These are phyloP conservation scores for Oenanthe sinensis DNA, from an alignment of 129 eudicot genomes.

Conservation along the genomic window DNA sequence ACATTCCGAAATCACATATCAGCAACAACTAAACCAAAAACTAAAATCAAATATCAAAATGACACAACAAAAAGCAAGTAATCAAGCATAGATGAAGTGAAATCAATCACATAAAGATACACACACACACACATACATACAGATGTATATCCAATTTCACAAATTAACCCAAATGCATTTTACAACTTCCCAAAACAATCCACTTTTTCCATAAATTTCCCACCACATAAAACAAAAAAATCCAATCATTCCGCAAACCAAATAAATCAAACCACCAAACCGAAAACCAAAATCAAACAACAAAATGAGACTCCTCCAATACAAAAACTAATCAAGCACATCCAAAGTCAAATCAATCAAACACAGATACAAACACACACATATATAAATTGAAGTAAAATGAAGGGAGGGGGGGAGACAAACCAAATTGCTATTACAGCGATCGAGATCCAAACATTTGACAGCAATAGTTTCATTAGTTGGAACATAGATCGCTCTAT, in stretches of 20 bases:
- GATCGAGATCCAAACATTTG: conserved; percentile 99
- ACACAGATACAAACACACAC: neutral
- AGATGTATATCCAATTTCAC: neutral
- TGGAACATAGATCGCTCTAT: conserved; percentile 82
- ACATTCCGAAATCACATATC: neutral
- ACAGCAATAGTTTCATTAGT: conserved; percentile 74
- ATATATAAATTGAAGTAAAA: neutral
- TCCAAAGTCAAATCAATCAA: conserved; percentile 1
- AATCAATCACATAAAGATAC: neutral
- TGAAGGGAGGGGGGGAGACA: neutral
- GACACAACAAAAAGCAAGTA: neutral
- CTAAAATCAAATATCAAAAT: neutral
- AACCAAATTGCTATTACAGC: conserved; percentile 86
- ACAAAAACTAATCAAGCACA: neutral
- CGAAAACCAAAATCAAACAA: neutral
- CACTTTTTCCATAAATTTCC: neutral
- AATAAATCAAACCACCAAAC: neutral
- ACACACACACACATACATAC: neutral
- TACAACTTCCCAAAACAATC: neutral
- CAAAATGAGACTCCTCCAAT: neutral
- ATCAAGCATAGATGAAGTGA: neutral
- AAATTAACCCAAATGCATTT: neutral
- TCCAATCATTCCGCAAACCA: neutral
- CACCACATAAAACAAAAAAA: neutral
- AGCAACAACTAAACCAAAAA: neutral